Base-by-base conservation (phyloP, 2,329 filamentous ascomycete genomes). In the Xylaria sp. region DNA sequence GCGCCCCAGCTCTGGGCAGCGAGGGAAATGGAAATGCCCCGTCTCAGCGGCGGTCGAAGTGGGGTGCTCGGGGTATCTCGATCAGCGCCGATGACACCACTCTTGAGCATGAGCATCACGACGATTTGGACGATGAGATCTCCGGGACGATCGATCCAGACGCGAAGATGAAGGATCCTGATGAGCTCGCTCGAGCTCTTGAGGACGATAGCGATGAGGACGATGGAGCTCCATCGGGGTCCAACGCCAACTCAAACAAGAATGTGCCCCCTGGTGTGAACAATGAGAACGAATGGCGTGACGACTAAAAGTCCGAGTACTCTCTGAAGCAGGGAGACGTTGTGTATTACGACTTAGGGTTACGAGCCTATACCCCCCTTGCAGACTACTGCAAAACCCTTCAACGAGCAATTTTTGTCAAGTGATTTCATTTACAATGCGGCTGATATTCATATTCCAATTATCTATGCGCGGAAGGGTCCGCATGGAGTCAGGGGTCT, bases 131-230 rank as follows among this genome's bases (percentile, higher is more conserved):
- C 19, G 81, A 85, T 55, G 81, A 83, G 61, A 77, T 86, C 30
- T 72, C 67, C 36, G 81, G 80, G 1, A 79, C 78, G 34, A 80
- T 86, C 5, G 88, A 90, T 73, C 86, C 88, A 0, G 88, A 90
- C 74, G 89, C 89, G 45, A 89, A 84, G 81, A 90, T 91, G 88
- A 83, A 84, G 71, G 89, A 91, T 69, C 89, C 89, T 0, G 89
- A 91, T 75, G 89, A 91, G 78, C 81, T 91, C 64, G 88, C 88
- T 1, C 83, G 82, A 66, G 88, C 84, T 9, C 79, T 91, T 50
- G 85, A 64, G 11, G 84, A 86, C 2, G 84, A 83, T 6, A 85
- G 86, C 2, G 85, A 86, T 4, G 85, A 86, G 1, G 84, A 83
- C 69, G 75, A 78, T 67, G 67, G 68, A 1, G 45, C 73, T 3